Conservation (phyloP, 352 stramenopile genomes). For the Globisporangium alternatum region DNA sequence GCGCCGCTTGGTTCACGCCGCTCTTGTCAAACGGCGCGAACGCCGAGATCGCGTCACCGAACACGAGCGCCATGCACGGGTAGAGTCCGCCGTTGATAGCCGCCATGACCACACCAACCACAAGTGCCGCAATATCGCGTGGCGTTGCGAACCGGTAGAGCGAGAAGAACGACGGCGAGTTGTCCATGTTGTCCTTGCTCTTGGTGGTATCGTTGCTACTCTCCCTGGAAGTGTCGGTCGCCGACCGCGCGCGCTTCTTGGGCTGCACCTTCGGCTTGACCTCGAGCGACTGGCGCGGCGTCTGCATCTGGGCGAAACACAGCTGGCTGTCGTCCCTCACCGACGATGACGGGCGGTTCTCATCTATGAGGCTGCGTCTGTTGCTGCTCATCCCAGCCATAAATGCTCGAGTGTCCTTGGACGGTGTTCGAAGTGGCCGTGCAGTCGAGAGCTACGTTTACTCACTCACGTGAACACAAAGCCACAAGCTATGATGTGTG, state of each 20-base stretch:
- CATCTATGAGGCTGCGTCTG: neutral
- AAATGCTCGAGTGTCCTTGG: neutral
- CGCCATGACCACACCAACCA: constrained; percentile 19
- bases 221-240: neutral
- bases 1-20: constrained; percentile 25
- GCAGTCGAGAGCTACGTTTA: too few relatives aligned
- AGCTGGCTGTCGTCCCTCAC: neutral
- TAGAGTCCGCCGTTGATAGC: constrained; percentile 26
- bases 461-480: too few relatives aligned
- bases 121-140: constrained; percentile 19
- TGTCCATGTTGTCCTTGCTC: neutral
- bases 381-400: neutral
- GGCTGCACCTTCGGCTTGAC: neutral
- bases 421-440: neutral
- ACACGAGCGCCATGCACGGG: constrained; percentile 38
- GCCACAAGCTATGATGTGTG: neutral
- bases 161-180: constrained; percentile 17
- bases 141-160: constrained; percentile 32
- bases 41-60: constrained; percentile 37
- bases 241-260: neutral
- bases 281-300: constrained; percentile 7
- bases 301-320: constrained; percentile 5
- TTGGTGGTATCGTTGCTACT: neutral
- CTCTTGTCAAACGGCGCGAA: constrained; percentile 38
- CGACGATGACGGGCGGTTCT: neutral